Evolutionary conservation across 2,329 filamentous ascomycete species (phyloP), one percentile per base, ranked within the genome.

Genomic region (Cladosporium velox): DNA sequence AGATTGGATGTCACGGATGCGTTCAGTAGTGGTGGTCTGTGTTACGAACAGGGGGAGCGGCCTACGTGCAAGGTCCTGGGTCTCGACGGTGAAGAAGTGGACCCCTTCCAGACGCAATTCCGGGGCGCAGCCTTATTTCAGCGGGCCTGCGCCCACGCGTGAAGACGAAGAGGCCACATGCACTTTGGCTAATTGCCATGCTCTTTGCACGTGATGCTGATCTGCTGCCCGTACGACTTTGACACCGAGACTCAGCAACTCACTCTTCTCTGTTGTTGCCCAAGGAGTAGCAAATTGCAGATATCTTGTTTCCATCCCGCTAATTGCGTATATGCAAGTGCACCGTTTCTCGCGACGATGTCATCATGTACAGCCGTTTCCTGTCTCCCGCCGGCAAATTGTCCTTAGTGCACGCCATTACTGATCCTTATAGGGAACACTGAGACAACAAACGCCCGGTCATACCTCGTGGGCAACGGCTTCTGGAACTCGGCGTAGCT

Each of bases 331-430:
- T 18, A 47, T 47, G 41, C 41, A 21, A 21, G n/a, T 21, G n/a
- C 41, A 47, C 41, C 41, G 41, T 47, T 47, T 47, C n/a, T 21
- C n/a, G 38, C 14, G 41, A 5, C 41, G n/a, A 28, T 34, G 55
- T 58, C 55, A 58, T 58, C 34, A 34, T 41, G 14, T n/a, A 35
- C 34, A 41, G n/a, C 55, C 30, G 55, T 58, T 26, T 41, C 34
- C n/a, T n/a, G 26, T 55, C 52, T 32, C 26, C 18, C 52, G 52
- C 28, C 52, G 52, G 52, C 52, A 55, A 30, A 34, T 55, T 55
- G 28, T 30, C n/a, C 28, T 55, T 55, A 55, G 52, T 55, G 52
- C 52, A 21, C n/a, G 21, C 41, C 10, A 55, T n/a, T 12, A 4
- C 30, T 24, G 28, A 34, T 55, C 15, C 52, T 28, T 55, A 55